A percentile compares a stretch with the other conserved stretches of the same genome.
phyloP scores from a whole-genome alignment of 163 green algal genomes.

The Chlamydomonas reinhardtii region DNA sequence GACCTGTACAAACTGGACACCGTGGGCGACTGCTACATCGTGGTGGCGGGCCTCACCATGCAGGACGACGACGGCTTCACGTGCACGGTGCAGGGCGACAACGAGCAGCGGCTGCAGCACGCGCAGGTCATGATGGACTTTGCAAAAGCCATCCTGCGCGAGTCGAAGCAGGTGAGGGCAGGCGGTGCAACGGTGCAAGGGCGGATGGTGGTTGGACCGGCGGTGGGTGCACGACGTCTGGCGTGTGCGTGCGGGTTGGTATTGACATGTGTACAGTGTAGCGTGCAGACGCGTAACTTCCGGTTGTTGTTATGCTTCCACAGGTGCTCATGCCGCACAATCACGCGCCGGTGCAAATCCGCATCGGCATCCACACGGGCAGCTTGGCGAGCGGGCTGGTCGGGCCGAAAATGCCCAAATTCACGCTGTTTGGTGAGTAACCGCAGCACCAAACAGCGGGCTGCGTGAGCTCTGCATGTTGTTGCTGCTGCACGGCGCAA shows the following conservation, averaged over 20 bases:
- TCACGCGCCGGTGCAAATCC: constrained; percentile 58
- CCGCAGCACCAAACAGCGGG: no score
- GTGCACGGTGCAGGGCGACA: constrained; percentile 57
- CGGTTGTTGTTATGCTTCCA: no score
- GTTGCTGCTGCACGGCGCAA: no score
- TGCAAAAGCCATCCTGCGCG: constrained; percentile 62
- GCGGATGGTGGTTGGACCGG: no score
- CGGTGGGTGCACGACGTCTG: no score
- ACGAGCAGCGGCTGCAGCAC: constrained; percentile 50
- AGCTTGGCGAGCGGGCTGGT: constrained; percentile 64
- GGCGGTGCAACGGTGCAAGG: background rate
- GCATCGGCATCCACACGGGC: constrained; percentile 70
- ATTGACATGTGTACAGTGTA: no score
- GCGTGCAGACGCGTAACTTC: no score
- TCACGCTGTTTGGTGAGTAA: constrained; percentile 55
- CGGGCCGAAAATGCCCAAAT: constrained; percentile 67
- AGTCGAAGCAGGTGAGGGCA: constrained; percentile 41
- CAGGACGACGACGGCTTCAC: constrained; percentile 63
- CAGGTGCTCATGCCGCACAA: constrained; percentile 65
- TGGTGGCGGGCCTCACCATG: constrained; percentile 65
- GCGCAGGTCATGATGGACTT: constrained; percentile 65
- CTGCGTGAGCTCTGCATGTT: no score
- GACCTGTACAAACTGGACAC: constrained; percentile 70
- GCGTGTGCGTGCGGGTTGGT: no score
- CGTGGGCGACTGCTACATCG: constrained; percentile 70